These are phyloP conservation scores for Eucalyptus sp. DNA, from an alignment of 345 rosid genomes.

Conservation along the genomic window DNA sequence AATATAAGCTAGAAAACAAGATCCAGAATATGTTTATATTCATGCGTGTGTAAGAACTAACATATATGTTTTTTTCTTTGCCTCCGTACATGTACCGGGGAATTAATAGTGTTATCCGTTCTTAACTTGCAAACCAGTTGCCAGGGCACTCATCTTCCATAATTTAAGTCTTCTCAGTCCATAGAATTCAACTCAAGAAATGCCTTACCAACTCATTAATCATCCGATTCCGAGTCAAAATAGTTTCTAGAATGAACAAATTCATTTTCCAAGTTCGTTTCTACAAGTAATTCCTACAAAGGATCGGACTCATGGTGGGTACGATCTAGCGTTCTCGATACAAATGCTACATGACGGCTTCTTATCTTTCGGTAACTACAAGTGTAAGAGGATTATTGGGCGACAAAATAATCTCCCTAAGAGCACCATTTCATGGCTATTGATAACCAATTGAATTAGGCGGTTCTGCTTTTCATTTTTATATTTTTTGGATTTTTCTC, in stretches of 20 bases:
- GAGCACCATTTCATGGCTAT: neutral
- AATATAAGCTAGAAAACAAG: neutral
- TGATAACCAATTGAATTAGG: neutral
- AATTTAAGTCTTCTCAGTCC: neutral
- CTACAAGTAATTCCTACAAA: neutral
- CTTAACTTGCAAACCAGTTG: neutral
- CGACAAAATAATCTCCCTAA: neutral
- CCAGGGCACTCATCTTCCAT: neutral
- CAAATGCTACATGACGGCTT: neutral
- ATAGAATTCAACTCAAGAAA: neutral
- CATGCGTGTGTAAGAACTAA: neutral
- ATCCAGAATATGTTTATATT: neutral
- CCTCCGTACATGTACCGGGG: fast-evolving
- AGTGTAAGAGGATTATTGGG: neutral
- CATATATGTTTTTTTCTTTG: neutral
- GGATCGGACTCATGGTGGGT: fast-evolving
- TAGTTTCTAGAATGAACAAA: neutral
- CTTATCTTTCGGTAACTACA: neutral
- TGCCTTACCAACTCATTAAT: neutral
- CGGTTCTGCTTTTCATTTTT: neutral
- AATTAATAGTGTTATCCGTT: neutral
- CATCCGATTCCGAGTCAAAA: neutral
- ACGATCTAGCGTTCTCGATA: fast-evolving
- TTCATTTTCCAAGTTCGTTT: neutral
- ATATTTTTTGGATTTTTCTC: neutral